A percentile compares a stretch with the other conserved stretches of the same genome.
These are phyloP conservation scores for Metarhizium humberi DNA, from an alignment of 2,329 filamentous ascomycete species.

Conservation along the genomic window DNA sequence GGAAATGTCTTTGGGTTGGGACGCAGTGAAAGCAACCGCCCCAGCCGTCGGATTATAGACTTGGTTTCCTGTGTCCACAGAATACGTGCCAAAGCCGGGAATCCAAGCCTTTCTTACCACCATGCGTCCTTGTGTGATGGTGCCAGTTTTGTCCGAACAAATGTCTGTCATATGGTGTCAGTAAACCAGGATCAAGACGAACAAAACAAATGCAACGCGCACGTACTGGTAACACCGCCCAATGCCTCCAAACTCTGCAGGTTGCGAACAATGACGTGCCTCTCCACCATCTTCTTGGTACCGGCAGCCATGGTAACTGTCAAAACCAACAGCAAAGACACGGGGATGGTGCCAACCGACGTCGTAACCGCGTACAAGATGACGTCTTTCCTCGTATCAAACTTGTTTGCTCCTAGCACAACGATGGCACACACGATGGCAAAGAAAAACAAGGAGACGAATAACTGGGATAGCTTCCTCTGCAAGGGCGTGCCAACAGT, in stretches of 20 bases:
- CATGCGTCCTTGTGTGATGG: constrained; percentile 25
- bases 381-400: constrained; percentile 22
- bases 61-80: constrained; percentile 18
- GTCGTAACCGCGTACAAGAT: constrained; percentile 30
- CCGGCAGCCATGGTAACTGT: constrained; percentile 46
- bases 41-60: constrained; percentile 19
- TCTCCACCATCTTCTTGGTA: constrained; percentile 35
- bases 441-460: constrained; percentile 53
- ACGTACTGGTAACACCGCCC: constrained; percentile 38
- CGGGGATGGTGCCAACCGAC: constrained; percentile 35
- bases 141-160: constrained; percentile 22
- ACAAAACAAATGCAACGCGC: neutral
- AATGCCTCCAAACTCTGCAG: constrained; percentile 38
- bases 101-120: constrained; percentile 21
- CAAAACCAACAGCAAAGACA: constrained; percentile 35
- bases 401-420: constrained; percentile 28
- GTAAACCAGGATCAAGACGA: neutral
- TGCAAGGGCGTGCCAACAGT: constrained; percentile 58
- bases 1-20: constrained; percentile 10
- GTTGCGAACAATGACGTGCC: constrained; percentile 39
- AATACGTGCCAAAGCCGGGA: constrained; percentile 21
- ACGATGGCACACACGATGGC: constrained; percentile 32
- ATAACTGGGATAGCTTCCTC: constrained; percentile 57
- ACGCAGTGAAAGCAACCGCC: constrained; percentile 9
- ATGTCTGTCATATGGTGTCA: constrained; percentile 12